A percentile compares a stretch with the other conserved stretches of the same genome.
Conservation (phyloP, 2,329 filamentous ascomycete species). For the Colletotrichum acutatum region DNA sequence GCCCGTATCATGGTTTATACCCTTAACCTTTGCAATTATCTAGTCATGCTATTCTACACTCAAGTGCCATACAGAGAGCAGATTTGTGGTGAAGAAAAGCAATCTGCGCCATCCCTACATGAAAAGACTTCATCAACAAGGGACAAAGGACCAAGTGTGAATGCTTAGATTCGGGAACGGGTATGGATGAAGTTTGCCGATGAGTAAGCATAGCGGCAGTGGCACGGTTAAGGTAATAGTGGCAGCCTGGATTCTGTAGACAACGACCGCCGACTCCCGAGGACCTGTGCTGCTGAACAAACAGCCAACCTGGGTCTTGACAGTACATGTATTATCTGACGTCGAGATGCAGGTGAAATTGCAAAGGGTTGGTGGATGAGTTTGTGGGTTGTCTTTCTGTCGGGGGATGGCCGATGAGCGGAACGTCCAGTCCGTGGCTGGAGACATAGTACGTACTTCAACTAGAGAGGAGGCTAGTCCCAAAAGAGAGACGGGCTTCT, state of each 20-base stretch:
- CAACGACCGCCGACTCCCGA: no score
- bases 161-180: background rate
- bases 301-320: background rate
- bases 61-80: no score
- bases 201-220: background rate
- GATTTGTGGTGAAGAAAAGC: no score
- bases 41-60: no score
- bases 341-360: background rate
- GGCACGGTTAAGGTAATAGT: background rate
- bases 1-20: no score
- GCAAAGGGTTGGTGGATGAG: background rate
- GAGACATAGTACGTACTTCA: background rate
- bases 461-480: background rate
- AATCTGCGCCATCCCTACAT: background rate
- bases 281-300: background rate
- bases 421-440: background rate
- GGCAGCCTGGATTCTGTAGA: background rate
- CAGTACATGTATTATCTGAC: background rate
- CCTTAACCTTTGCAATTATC: no score
- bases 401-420: conserved; percentile 16
- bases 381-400: conserved; percentile 8
- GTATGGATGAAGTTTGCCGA: background rate
- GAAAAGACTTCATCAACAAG: background rate
- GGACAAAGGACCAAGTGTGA: background rate
- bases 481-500: background rate